Evolutionary conservation across 1,284 basidiomycete species (phyloP).

Genomic region (Afroboletus lepidellus): DNA sequence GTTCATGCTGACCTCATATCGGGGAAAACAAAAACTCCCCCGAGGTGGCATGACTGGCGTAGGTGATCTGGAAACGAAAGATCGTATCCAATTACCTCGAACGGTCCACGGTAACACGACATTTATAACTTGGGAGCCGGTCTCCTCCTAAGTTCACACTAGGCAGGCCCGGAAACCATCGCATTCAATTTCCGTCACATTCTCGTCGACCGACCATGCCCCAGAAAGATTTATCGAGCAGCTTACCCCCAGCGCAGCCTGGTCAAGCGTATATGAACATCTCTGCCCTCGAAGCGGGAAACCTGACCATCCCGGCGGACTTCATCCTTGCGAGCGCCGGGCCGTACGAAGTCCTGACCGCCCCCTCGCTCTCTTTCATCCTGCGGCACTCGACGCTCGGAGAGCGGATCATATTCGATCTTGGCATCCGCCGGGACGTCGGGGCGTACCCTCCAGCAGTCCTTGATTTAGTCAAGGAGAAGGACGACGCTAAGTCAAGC

Average conservation of each 20-base stretch:
- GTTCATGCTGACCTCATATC: no score
- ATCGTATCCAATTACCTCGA: no score
- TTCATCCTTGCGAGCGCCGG: slow-evolving; percentile 33
- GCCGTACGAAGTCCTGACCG: slow-evolving; percentile 25
- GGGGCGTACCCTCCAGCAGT: background rate
- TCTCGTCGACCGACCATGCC: background rate
- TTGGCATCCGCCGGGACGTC: background rate
- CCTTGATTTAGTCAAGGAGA: background rate
- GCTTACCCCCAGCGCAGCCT: background rate
- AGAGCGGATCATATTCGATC: slow-evolving; percentile 30
- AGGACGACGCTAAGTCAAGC: background rate
- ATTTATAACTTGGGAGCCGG: no score
- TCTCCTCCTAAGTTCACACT: no score
- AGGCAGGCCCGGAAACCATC: no score
- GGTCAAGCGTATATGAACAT: slow-evolving; percentile 47
- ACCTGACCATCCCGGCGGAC: slow-evolving; percentile 32
- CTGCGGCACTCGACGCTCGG: slow-evolving; percentile 42
- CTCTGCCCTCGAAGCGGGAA: slow-evolving; percentile 51
- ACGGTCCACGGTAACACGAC: no score
- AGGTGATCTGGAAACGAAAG: no score
- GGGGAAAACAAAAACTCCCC: no score
- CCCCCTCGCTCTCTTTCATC: slow-evolving; percentile 44
- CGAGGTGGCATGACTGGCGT: no score
- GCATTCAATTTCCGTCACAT: no score
- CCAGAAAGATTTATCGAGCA: background rate